Evolutionary conservation across 257 asterid genomes (phyloP).

Genomic region (Phtheirospermum japonicum): DNA sequence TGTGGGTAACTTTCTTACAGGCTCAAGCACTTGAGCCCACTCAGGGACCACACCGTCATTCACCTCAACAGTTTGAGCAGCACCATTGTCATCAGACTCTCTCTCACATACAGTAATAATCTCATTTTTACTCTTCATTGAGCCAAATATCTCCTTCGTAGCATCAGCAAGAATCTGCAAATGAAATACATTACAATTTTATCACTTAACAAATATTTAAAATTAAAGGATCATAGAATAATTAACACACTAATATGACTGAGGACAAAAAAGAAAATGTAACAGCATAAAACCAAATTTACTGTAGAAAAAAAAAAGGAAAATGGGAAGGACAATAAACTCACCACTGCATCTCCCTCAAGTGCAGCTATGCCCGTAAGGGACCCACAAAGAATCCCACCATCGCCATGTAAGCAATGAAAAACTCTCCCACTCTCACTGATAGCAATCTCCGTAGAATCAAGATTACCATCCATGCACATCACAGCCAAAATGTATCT

Average conservation of each 20-base stretch:
- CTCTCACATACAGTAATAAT: conserved; percentile 42
- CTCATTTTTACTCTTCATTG: conserved; percentile 51
- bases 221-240: neutral
- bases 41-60: conserved; percentile 60
- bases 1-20: conserved; percentile 94
- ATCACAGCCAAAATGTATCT: conserved; percentile 74
- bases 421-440: conserved; percentile 90
- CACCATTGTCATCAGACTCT: conserved; percentile 45
- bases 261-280: conserved; percentile 1
- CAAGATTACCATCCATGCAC: conserved; percentile 82
- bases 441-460: conserved; percentile 71
- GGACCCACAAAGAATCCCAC: conserved; percentile 87
- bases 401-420: conserved; percentile 90
- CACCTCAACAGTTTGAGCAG: conserved; percentile 47
- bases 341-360: conserved; percentile 91
- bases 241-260: conserved; percentile 6
- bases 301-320: conserved; percentile 8
- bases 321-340: conserved; percentile 30
- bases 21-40: conserved; percentile 92
- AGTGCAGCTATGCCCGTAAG: conserved; percentile 81
- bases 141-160: conserved; percentile 66
- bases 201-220: conserved; percentile 13
- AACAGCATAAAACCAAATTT: neutral
- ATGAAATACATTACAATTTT: conserved; percentile 30
- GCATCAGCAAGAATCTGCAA: conserved; percentile 94